Conservation (phyloP, 2,329 filamentous ascomycete genomes). For the Penicillium sp. region DNA sequence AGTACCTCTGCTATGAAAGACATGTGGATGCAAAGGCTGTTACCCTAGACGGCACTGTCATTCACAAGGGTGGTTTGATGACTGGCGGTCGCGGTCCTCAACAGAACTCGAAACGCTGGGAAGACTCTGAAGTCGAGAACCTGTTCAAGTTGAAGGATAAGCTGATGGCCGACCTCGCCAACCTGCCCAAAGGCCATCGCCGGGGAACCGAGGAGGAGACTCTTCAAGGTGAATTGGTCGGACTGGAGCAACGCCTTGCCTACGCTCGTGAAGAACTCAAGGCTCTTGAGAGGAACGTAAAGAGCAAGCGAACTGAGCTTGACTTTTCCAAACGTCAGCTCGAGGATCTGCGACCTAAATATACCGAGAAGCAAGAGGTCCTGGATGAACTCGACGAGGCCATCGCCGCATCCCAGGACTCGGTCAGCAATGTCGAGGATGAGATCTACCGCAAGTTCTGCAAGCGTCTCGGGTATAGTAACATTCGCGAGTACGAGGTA, state of each 20-base stretch:
- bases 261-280: conserved; percentile 76
- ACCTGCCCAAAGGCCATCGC: conserved; percentile 78
- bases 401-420: conserved; percentile 61
- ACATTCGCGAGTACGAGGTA: conserved; percentile 91
- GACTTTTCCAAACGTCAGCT: conserved; percentile 75
- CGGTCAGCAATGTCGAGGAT: conserved; percentile 83
- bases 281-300: conserved; percentile 79
- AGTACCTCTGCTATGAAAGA: conserved; percentile 84
- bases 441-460: conserved; percentile 87
- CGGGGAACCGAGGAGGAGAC: conserved; percentile 78
- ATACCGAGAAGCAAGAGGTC: conserved; percentile 70
- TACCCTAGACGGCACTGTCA: conserved; percentile 91
- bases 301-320: conserved; percentile 82
- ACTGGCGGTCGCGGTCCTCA: conserved; percentile 88
- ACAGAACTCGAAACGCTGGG: conserved; percentile 79
- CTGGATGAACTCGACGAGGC: conserved; percentile 66
- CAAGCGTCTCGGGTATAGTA: conserved; percentile 79
- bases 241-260: conserved; percentile 75
- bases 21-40: conserved; percentile 91
- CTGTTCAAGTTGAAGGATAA: conserved; percentile 78
- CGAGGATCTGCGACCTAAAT: conserved; percentile 76
- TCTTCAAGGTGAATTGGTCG: conserved; percentile 77
- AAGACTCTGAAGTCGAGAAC: conserved; percentile 86
- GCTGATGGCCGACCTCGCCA: conserved; percentile 75
- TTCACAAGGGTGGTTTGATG: conserved; percentile 96